Conservation (phyloP, 257 asterid species). For the Paraleonurus japonicus region DNA sequence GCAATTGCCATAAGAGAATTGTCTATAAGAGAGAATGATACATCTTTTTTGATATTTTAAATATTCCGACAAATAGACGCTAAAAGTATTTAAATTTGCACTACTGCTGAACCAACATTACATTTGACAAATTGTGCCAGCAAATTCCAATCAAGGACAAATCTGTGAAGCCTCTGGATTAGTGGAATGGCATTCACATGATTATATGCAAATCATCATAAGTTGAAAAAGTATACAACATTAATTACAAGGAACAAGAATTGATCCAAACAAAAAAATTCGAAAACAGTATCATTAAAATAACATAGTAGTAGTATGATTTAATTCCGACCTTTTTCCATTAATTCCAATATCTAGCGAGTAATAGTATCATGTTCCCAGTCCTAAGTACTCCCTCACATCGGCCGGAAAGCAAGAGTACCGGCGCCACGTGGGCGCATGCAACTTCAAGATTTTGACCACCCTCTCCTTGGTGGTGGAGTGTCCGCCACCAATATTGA, state of each 20-base stretch:
- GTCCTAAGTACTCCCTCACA: slow-evolving; percentile 54
- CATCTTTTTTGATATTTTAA: too few relatives aligned
- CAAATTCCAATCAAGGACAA: too few relatives aligned
- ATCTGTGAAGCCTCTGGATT: too few relatives aligned
- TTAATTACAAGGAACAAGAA: neutral
- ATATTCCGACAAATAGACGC: too few relatives aligned
- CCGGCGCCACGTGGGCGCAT: slow-evolving; percentile 63
- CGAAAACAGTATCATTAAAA: neutral
- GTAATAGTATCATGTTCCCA: slow-evolving; percentile 18
- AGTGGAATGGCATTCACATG: neutral
- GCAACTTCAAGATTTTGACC: slow-evolving; percentile 59
- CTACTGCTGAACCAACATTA: too few relatives aligned
- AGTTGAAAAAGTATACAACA: neutral
- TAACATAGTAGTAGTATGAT: too few relatives aligned
- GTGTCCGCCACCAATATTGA: slow-evolving; percentile 47
- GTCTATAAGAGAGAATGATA: too few relatives aligned
- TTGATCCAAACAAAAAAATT: neutral
- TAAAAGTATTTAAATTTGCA: too few relatives aligned
- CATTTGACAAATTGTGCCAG: too few relatives aligned
- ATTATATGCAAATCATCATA: neutral
- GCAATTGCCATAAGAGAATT: too few relatives aligned
- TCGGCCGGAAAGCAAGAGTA: slow-evolving; percentile 78
- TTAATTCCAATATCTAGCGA: too few relatives aligned
- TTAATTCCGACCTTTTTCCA: neutral
- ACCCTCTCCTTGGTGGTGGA: slow-evolving; percentile 57